These are phyloP conservation scores for Avena insularis DNA, from an alignment of 176 grass and related monocot species.

Conservation along the genomic window DNA sequence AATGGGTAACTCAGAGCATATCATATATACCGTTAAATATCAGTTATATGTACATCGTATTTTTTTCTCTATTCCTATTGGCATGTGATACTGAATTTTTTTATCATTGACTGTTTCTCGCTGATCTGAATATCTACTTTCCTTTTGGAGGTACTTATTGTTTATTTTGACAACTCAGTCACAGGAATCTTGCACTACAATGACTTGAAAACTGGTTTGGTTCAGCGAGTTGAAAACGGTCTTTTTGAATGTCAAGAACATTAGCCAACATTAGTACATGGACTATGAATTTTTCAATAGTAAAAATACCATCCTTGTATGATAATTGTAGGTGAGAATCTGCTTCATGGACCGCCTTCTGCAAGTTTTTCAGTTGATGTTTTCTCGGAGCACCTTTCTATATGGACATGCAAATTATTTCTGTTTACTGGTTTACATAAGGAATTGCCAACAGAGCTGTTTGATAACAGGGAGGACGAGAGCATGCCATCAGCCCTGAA, in stretches of 20 bases:
- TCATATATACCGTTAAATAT: slow-evolving; percentile 31
- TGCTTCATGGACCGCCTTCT: slow-evolving; percentile 48
- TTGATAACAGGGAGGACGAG: background rate
- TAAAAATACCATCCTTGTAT: slow-evolving; percentile 34
- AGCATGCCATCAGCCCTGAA: background rate
- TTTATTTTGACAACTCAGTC: background rate
- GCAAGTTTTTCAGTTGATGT: slow-evolving; percentile 53
- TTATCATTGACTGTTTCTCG: background rate
- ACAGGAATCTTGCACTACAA: slow-evolving; percentile 68
- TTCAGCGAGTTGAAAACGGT: slow-evolving; percentile 64
- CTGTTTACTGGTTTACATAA: slow-evolving; percentile 45
- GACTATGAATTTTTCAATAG: slow-evolving; percentile 77
- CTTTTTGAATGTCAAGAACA: slow-evolving; percentile 70
- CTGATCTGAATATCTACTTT: background rate
- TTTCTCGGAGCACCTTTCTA: background rate
- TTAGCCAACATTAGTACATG: slow-evolving; percentile 44
- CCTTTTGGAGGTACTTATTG: background rate
- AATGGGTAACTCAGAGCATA: background rate
- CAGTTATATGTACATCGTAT: background rate
- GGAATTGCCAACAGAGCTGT: slow-evolving; percentile 85
- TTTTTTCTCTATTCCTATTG: background rate
- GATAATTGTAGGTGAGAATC: slow-evolving; percentile 34
- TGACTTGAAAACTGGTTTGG: slow-evolving; percentile 62
- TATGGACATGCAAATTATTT: slow-evolving; percentile 28
- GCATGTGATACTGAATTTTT: background rate